Evolutionary conservation across 352 stramenopile genomes (phyloP).

Genomic region (Globisporangium carolinianum): DNA sequence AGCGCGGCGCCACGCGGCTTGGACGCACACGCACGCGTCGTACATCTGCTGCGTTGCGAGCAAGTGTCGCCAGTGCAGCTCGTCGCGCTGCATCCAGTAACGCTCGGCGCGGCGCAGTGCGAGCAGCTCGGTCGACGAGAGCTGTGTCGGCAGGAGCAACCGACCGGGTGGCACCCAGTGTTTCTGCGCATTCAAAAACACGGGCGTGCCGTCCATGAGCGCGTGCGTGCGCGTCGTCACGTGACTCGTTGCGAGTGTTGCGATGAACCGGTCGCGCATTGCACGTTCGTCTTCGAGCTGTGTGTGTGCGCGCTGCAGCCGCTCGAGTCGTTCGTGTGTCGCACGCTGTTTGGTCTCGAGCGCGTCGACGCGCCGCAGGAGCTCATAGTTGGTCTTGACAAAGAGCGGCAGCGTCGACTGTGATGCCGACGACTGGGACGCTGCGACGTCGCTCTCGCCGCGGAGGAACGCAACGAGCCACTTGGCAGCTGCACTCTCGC

Average conservation of each 20-base stretch:
- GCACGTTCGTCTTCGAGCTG: slow-evolving; percentile 34
- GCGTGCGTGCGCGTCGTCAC: slow-evolving; percentile 55
- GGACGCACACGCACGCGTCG: slow-evolving; percentile 33
- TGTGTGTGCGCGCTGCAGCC: slow-evolving; percentile 14
- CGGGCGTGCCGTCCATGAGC: slow-evolving; percentile 52
- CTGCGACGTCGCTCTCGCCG: background rate
- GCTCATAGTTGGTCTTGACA: slow-evolving; percentile 59
- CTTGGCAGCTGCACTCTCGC: too few relatives aligned
- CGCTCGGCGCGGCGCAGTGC: slow-evolving; percentile 48
- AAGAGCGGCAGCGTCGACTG: slow-evolving; percentile 16
- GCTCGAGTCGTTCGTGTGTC: slow-evolving; percentile 29
- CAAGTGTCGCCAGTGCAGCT: slow-evolving; percentile 42
- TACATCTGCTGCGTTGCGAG: slow-evolving; percentile 38
- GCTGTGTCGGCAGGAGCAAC: slow-evolving; percentile 22
- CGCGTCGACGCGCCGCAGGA: slow-evolving; percentile 42
- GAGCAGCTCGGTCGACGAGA: slow-evolving; percentile 24
- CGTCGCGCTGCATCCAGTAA: slow-evolving; percentile 65
- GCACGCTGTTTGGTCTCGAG: slow-evolving; percentile 33
- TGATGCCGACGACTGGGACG: too few relatives aligned
- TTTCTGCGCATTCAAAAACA: slow-evolving; percentile 57
- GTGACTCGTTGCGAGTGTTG: slow-evolving; percentile 33
- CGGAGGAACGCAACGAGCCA: slow-evolving; percentile 45
- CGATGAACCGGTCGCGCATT: slow-evolving; percentile 42
- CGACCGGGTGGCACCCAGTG: slow-evolving; percentile 50
- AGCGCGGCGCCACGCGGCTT: slow-evolving; percentile 31